phyloP scores from a whole-genome alignment of 345 rosid genomes.

The Acer negundo region DNA sequence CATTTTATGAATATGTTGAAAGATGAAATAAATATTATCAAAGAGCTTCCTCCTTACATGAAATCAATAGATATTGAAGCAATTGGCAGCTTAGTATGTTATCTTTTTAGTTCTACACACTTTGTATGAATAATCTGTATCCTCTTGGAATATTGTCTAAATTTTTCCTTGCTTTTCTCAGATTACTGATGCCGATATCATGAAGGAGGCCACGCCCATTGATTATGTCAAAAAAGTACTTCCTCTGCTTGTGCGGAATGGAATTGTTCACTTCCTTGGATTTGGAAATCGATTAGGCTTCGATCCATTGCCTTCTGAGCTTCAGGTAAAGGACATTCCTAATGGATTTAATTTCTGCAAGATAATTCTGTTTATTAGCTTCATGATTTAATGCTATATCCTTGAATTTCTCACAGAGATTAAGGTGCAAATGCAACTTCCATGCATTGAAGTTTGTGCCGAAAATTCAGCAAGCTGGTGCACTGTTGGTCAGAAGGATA shows the following conservation, averaged over 20 bases:
- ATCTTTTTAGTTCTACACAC: slow-evolving; percentile 5
- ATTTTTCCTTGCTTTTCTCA: slow-evolving; percentile 30
- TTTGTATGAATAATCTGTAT: background rate
- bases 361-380: slow-evolving; percentile 9
- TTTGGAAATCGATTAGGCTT: slow-evolving; percentile 91
- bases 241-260: slow-evolving; percentile 56
- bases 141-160: slow-evolving; percentile 6
- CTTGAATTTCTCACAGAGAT: slow-evolving; percentile 43
- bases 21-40: slow-evolving; percentile 65
- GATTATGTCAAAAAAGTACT: slow-evolving; percentile 63
- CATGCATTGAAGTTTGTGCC: slow-evolving; percentile 79
- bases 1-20: slow-evolving; percentile 54
- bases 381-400: slow-evolving; percentile 4
- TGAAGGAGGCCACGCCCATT: slow-evolving; percentile 75
- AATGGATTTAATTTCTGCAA: background rate
- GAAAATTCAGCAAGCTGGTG: slow-evolving; percentile 68
- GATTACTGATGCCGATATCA: slow-evolving; percentile 85
- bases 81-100: slow-evolving; percentile 62
- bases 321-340: slow-evolving; percentile 58
- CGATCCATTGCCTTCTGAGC: slow-evolving; percentile 71
- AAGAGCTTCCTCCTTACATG: slow-evolving; percentile 74
- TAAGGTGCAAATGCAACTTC: slow-evolving; percentile 95
- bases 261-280: slow-evolving; percentile 85
- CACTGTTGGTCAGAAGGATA: slow-evolving; percentile 68
- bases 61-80: slow-evolving; percentile 60